Conservation (phyloP, 116 monocot species). For the Zostera marina region DNA sequence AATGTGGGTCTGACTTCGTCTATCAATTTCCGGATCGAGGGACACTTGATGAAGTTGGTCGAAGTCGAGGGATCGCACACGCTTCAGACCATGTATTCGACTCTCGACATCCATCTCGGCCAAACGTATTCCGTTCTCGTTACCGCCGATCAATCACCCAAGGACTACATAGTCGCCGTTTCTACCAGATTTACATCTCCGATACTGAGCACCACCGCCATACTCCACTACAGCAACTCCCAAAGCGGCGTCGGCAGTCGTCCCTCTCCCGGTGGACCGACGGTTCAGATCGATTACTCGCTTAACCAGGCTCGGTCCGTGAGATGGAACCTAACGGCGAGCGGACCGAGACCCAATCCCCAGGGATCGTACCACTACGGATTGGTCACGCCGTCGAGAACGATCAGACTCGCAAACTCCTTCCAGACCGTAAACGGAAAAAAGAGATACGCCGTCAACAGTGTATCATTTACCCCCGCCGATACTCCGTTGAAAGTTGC, state of each 20-base stretch:
- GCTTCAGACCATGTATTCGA: slow-evolving; percentile 27
- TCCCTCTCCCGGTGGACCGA: slow-evolving; percentile 45
- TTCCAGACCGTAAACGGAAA: slow-evolving; percentile 51
- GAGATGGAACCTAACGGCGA: slow-evolving; percentile 78
- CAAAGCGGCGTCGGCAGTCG: slow-evolving; percentile 2
- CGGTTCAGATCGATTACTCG: slow-evolving; percentile 50
- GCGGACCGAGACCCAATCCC: slow-evolving; percentile 73
- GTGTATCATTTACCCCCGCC: slow-evolving; percentile 58
- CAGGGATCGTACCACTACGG: slow-evolving; percentile 93
- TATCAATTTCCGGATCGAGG: slow-evolving; percentile 47
- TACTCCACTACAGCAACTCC: slow-evolving; percentile 33
- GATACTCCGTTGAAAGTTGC: slow-evolving; percentile 84
- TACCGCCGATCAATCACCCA: slow-evolving; percentile 32
- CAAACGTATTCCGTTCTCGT: slow-evolving; percentile 44
- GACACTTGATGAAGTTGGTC: slow-evolving; percentile 40
- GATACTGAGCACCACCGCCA: slow-evolving; percentile 23
- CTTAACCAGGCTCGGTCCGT: slow-evolving; percentile 81
- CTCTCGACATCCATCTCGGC: slow-evolving; percentile 38
- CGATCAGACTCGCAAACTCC: slow-evolving; percentile 71
- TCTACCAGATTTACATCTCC: slow-evolving; percentile 21
- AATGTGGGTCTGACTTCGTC: slow-evolving; percentile 39
- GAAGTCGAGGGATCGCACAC: slow-evolving; percentile 59
- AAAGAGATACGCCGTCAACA: slow-evolving; percentile 70
- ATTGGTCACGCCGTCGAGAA: slow-evolving; percentile 35
- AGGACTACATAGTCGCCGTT: slow-evolving; percentile 31